A percentile compares a stretch with the other conserved stretches of the same genome.
phyloP scores from a whole-genome alignment of 345 rosid genomes.

The Euclidium syriacum region DNA sequence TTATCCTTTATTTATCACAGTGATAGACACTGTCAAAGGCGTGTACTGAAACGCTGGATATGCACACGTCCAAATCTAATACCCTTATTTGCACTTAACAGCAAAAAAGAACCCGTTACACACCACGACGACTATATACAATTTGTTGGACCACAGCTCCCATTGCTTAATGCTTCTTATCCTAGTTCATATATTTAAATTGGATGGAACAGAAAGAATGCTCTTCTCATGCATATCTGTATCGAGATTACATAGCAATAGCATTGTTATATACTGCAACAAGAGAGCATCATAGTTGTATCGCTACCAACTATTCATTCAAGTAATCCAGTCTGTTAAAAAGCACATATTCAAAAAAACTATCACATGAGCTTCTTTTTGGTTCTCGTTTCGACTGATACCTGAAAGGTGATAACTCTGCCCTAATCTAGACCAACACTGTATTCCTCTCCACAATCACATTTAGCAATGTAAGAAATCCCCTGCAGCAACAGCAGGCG shows the following conservation, averaged over 20 bases:
- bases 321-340: background rate
- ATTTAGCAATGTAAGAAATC: slow-evolving; percentile 47
- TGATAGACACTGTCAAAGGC: no score
- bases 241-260: background rate
- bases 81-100: no score
- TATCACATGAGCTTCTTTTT: background rate
- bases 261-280: background rate
- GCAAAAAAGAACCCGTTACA: no score
- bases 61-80: no score
- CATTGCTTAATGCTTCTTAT: background rate
- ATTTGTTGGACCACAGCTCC: no score
- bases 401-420: background rate
- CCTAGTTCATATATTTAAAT: background rate
- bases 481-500: slow-evolving; percentile 38
- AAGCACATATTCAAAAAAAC: background rate
- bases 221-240: background rate
- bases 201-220: no score
- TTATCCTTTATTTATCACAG: no score
- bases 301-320: background rate
- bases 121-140: no score
- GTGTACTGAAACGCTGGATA: no score
- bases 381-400: background rate
- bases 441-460: slow-evolving; percentile 57
- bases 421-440: slow-evolving; percentile 29
- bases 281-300: background rate